Conservation (phyloP, 352 stramenopile genomes). For the Globisporangium takayamanum region DNA sequence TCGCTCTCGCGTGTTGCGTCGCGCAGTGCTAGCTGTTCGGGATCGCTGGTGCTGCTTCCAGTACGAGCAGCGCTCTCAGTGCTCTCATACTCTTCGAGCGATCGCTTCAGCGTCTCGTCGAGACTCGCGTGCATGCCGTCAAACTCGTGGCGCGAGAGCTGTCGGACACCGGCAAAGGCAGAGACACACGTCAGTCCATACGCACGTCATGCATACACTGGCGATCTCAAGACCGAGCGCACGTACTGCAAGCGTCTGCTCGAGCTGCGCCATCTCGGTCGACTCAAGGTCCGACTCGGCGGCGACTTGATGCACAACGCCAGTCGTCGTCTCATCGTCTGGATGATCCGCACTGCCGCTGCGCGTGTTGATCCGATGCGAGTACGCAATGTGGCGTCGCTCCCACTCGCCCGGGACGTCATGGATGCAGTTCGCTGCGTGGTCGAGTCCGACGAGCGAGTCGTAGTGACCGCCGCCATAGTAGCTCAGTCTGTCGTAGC, state of each 20-base stretch:
- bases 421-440: conserved; percentile 48
- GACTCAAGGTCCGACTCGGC: conserved; percentile 33
- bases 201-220: not conserved
- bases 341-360: not conserved
- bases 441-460: conserved; percentile 61
- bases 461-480: conserved; percentile 91
- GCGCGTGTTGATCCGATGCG: conserved; percentile 60
- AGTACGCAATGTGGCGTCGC: conserved; percentile 58
- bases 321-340: conserved; percentile 12
- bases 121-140: conserved; percentile 69
- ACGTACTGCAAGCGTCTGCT: conserved; percentile 58
- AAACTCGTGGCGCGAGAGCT: conserved; percentile 73
- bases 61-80: conserved; percentile 2
- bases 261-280: conserved; percentile 66
- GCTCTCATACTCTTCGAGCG: conserved; percentile 38
- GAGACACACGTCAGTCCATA: not conserved
- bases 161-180: not conserved
- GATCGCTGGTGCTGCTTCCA: not conserved
- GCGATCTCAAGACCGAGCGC: not conserved
- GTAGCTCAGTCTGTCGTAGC: conserved; percentile 69
- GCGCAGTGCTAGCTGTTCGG: conserved; percentile 39
- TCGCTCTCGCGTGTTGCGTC: conserved; percentile 64
- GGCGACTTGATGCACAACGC: conserved; percentile 23
- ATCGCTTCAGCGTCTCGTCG: conserved; percentile 67
- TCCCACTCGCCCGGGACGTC: conserved; percentile 65